A percentile compares a stretch with the other conserved stretches of the same genome.
These are phyloP conservation scores for Steccherinum ochraceum DNA, from an alignment of 768 basidiomycete genomes.

Conservation along the genomic window DNA sequence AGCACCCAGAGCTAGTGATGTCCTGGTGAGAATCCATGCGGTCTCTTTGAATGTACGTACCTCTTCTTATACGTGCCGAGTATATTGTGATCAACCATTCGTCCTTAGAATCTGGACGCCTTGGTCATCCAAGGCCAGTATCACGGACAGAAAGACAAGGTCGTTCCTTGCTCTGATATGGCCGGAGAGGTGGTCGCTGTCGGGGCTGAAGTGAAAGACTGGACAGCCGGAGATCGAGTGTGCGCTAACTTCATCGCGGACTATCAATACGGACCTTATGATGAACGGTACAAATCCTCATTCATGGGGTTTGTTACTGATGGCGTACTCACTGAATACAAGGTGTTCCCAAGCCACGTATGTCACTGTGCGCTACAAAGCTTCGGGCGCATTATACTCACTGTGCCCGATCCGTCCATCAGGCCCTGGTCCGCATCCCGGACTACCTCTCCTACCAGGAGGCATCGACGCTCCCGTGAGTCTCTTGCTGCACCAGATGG, in stretches of 20 bases:
- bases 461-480: slow-evolving; percentile 57
- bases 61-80: not conserved
- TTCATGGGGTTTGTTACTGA: not conserved
- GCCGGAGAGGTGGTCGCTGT: slow-evolving; percentile 52
- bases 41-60: slow-evolving; percentile 42
- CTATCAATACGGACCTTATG: not conserved
- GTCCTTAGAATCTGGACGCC: slow-evolving; percentile 39
- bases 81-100: slow-evolving; percentile 15
- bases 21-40: slow-evolving; percentile 49
- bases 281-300: not conserved
- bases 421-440: slow-evolving; percentile 49
- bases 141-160: slow-evolving; percentile 22
- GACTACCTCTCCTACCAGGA: slow-evolving; percentile 56
- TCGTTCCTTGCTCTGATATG: slow-evolving; percentile 36
- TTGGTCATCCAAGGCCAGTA: slow-evolving; percentile 34
- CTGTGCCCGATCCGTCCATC: not conserved
- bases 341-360: slow-evolving; percentile 18
- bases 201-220: slow-evolving; percentile 32
- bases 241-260: slow-evolving; percentile 46
- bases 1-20: no score
- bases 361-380: not conserved
- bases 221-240: slow-evolving; percentile 53
- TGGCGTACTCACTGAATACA: slow-evolving; percentile 19
- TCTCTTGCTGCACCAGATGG: not conserved
- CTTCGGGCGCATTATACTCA: not conserved